These are phyloP conservation scores for Termitomyces sp. DNA, from an alignment of 768 basidiomycete species.

Conservation along the genomic window DNA sequence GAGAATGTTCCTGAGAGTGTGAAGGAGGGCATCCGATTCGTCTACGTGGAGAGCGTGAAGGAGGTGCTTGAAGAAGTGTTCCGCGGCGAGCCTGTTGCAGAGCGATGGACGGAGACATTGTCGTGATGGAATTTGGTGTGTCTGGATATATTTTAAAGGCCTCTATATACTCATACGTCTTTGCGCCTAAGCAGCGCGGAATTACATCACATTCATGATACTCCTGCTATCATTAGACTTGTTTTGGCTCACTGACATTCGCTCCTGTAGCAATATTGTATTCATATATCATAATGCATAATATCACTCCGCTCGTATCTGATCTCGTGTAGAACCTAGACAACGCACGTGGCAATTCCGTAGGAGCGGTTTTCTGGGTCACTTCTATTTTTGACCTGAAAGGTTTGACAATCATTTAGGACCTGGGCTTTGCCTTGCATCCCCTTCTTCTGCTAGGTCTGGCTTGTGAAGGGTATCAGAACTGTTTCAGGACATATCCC, in stretches of 20 bases:
- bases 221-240: constrained; percentile 11
- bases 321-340: not conserved
- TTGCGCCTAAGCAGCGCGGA: not conserved
- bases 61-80: constrained; percentile 92
- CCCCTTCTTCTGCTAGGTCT: not conserved
- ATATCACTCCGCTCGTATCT: constrained; percentile 7
- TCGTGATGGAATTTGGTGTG: constrained; percentile 12
- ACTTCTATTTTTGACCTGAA: not conserved
- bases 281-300: constrained; percentile 16
- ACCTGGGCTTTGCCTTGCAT: not conserved
- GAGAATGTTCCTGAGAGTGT: constrained; percentile 97
- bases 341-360: not conserved
- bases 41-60: constrained; percentile 91
- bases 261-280: constrained; percentile 17
- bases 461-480: too few species aligned
- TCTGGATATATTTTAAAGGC: not conserved
- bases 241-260: constrained; percentile 10
- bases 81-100: constrained; percentile 50
- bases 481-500: too few species aligned
- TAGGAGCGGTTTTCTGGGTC: not conserved
- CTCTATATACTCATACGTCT: not conserved
- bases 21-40: constrained; percentile 91
- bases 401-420: not conserved
- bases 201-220: constrained; percentile 6
- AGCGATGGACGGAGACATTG: constrained; percentile 66